phyloP scores from a whole-genome alignment of 352 stramenopile species.

The Globisporangium perplexum region DNA sequence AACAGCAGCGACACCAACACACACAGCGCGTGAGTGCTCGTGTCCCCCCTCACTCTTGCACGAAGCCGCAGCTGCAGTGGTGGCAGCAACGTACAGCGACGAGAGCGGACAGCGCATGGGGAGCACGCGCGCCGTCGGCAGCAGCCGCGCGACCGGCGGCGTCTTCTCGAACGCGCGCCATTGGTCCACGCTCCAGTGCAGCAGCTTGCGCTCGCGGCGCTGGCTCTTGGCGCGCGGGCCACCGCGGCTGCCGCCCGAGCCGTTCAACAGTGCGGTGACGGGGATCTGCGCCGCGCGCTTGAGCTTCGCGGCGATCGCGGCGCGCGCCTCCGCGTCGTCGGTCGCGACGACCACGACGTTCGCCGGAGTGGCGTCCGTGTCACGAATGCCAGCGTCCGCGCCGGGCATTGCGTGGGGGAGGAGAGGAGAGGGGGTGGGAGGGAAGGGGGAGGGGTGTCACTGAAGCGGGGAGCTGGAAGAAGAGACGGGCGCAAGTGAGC shows the following conservation, averaged over 20 bases:
- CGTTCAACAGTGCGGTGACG: slow-evolving; percentile 9
- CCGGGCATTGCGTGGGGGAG: slow-evolving; percentile 1
- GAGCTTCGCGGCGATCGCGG: slow-evolving; percentile 17
- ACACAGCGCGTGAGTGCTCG: neutral
- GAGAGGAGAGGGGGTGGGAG: no score
- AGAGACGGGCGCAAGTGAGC: neutral
- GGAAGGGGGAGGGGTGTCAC: neutral
- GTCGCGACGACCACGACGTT: slow-evolving; percentile 8
- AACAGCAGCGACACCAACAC: neutral
- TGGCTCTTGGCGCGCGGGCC: slow-evolving; percentile 1
- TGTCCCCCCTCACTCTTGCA: no score
- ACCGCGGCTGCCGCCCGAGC: slow-evolving; percentile 3
- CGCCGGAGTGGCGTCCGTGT: neutral
- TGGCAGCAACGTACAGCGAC: slow-evolving; percentile 61
- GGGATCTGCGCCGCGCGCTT: slow-evolving; percentile 12
- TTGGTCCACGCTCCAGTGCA: slow-evolving; percentile 54
- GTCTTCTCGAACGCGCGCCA: slow-evolving; percentile 62
- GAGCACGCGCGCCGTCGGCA: slow-evolving; percentile 53
- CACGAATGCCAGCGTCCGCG: neutral
- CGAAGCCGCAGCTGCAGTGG: no score
- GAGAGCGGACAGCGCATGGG: slow-evolving; percentile 79
- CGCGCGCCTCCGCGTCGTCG: slow-evolving; percentile 9
- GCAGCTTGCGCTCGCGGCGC: slow-evolving; percentile 43
- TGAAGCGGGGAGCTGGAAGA: neutral
- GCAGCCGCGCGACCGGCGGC: slow-evolving; percentile 41